Base-by-base conservation (phyloP, 495 filamentous ascomycete genomes). In the Penicillium argentinense region DNA sequence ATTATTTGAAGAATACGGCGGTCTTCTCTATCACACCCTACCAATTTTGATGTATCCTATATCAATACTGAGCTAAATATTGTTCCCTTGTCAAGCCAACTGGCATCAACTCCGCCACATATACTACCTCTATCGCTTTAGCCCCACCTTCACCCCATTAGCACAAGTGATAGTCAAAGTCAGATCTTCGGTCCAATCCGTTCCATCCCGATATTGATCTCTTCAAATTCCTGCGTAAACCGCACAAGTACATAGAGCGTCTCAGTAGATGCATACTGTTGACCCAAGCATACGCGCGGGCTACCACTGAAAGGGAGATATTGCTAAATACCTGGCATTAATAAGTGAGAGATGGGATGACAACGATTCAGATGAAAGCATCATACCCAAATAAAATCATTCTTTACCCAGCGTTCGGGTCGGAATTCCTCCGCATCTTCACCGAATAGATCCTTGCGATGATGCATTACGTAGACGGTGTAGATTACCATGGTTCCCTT, bases 261-360 rank as follows among this genome's bases (percentile, higher is more conserved):
- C 58, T 84, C 78, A 0, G 74, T 81, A 57, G 83, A 62, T 9
- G 80, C 81, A 51, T 82, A 81, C 70, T 83, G 58, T 41, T 72
- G 70, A 2, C 64, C 66, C 17, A 71, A 53, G 32, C 66, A 71
- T 17, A 77, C 74, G 6, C 77, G 57, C 21, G 78, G 77, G 0
- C 81, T 80, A n/a, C 81, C 79, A 49, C 77, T 79, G 53, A 84
- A 84, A 0, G 81, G 80, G 12, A 82, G 56, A 53, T 79, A 83
- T 26, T 69, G n/a, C n/a, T n/a, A n/a, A n/a, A n/a, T n/a, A n/a
- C n/a, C n/a, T n/a, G n/a, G n/a, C n/a, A n/a, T n/a, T n/a, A n/a
- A n/a, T n/a, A n/a, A n/a, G n/a, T n/a, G n/a, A n/a, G n/a, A n/a
- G n/a, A n/a, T n/a, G n/a, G n/a, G n/a, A n/a, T n/a, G n/a, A n/a